Percentiles rank a stretch among this genome's conserved stretches.
Evolutionary conservation across 2,329 filamentous ascomycete genomes (phyloP).

Genomic region (Cercospora sesami): DNA sequence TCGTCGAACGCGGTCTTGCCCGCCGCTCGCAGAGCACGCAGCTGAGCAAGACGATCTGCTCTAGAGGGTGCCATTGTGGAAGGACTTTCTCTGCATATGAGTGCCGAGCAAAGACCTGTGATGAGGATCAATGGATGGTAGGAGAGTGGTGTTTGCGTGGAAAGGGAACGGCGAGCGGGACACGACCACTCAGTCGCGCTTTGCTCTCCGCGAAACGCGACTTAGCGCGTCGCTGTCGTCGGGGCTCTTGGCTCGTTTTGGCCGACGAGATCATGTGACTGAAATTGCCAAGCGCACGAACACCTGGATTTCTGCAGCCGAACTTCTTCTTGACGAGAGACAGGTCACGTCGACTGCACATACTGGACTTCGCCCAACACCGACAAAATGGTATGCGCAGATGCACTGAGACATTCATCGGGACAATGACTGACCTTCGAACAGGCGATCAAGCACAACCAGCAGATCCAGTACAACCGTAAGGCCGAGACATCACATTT

Average conservation of each 20-base stretch:
- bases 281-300: constrained; percentile 4
- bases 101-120: background rate
- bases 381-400: constrained; percentile 24
- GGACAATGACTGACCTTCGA: background rate
- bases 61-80: constrained; percentile 36
- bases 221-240: constrained; percentile 2
- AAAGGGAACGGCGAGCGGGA: constrained; percentile 7
- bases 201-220: constrained; percentile 12
- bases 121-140: background rate
- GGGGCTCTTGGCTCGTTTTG: background rate
- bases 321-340: constrained; percentile 9
- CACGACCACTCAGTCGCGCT: constrained; percentile 18
- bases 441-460: constrained; percentile 94
- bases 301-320: constrained; percentile 13
- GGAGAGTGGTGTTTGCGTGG: background rate
- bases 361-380: constrained; percentile 21
- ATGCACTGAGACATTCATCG: background rate
- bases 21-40: constrained; percentile 77
- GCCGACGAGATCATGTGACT: background rate
- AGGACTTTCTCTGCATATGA: background rate
- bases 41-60: constrained; percentile 61
- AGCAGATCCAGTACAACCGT: constrained; percentile 93
- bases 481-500: constrained; percentile 21
- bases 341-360: constrained; percentile 28
- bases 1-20: constrained; percentile 88